These are phyloP conservation scores for Pichia phayaonensis DNA, from an alignment of 805 yeast species.

Conservation along the genomic window DNA sequence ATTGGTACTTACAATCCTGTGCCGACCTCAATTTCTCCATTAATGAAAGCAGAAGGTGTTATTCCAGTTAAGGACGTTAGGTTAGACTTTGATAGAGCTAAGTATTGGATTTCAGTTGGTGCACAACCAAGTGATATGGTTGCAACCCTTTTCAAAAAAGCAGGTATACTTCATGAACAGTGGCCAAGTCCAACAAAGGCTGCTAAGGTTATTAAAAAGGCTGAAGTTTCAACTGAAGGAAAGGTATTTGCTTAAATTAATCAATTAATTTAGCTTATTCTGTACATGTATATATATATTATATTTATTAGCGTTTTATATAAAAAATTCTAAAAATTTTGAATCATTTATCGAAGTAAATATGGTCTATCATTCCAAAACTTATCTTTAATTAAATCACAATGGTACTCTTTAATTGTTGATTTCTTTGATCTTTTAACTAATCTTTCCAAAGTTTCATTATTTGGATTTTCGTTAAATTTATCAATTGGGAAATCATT, in stretches of 20 bases:
- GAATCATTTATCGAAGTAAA: conserved; percentile 11
- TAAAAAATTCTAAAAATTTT: neutral
- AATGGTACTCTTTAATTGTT: conserved; percentile 38
- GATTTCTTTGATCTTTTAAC: conserved; percentile 44
- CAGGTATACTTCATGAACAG: conserved; percentile 55
- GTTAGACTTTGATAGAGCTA: conserved; percentile 80
- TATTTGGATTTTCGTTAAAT: conserved; percentile 18
- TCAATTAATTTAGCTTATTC: neutral
- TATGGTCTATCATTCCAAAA: conserved; percentile 53
- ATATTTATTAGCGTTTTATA: neutral
- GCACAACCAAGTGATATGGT: conserved; percentile 90
- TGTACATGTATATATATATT: conserved; percentile 1
- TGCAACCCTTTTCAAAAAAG: conserved; percentile 64
- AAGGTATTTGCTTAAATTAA: conserved; percentile 19
- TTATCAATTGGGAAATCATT: conserved; percentile 6
- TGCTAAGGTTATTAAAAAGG: conserved; percentile 16
- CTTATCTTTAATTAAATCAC: conserved; percentile 54
- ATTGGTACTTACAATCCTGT: conserved; percentile 88
- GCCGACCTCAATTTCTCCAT: conserved; percentile 60
- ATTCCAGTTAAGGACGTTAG: conserved; percentile 69
- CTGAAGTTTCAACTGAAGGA: conserved; percentile 17
- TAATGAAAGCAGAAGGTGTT: conserved; percentile 47
- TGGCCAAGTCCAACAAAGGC: conserved; percentile 45
- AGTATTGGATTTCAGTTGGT: conserved; percentile 96
- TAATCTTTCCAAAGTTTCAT: conserved; percentile 42